A percentile compares a stretch with the other conserved stretches of the same genome.
Evolutionary conservation across 2,329 filamentous ascomycete genomes (phyloP).

Genomic region (Phoma sp.): DNA sequence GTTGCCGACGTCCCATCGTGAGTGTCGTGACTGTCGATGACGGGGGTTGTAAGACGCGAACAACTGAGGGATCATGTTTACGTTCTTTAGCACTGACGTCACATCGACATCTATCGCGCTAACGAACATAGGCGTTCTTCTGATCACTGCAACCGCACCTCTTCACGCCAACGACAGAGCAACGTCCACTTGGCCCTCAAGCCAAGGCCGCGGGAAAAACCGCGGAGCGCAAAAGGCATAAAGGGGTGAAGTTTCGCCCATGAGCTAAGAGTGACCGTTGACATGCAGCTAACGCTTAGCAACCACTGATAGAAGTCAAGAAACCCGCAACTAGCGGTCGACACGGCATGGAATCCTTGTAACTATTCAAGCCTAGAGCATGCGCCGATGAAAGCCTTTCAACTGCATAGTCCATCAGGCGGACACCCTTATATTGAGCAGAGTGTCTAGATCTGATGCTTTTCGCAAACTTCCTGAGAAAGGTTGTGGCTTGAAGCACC

Average conservation of each 20-base stretch:
- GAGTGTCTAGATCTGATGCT: conserved; percentile 4
- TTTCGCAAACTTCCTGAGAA: not conserved
- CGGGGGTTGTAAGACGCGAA: conserved; percentile 1
- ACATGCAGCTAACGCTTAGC: conserved; percentile 15
- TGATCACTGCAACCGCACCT: not conserved
- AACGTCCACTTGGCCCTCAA: not conserved
- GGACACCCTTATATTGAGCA: not conserved
- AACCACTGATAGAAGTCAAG: not conserved
- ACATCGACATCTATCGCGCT: conserved; percentile 1
- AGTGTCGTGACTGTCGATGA: not conserved
- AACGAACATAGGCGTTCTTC: conserved; percentile 1
- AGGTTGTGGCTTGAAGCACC: not conserved
- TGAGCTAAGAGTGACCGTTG: not conserved
- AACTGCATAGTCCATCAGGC: not conserved
- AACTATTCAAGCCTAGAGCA: conserved; percentile 1
- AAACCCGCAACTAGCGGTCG: conserved; percentile 4
- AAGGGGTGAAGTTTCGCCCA: not conserved
- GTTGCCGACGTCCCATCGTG: conserved; percentile 46
- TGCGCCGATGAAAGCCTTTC: not conserved
- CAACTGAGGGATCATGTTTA: conserved; percentile 1
- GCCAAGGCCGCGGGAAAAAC: conserved; percentile 2
- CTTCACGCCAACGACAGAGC: conserved; percentile 4
- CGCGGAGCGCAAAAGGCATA: not conserved
- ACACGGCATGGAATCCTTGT: conserved; percentile 15
- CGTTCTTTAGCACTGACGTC: conserved; percentile 7